Base-by-base conservation (phyloP, 2,329 filamentous ascomycete genomes). In the Scedosporium aurantiacum region DNA sequence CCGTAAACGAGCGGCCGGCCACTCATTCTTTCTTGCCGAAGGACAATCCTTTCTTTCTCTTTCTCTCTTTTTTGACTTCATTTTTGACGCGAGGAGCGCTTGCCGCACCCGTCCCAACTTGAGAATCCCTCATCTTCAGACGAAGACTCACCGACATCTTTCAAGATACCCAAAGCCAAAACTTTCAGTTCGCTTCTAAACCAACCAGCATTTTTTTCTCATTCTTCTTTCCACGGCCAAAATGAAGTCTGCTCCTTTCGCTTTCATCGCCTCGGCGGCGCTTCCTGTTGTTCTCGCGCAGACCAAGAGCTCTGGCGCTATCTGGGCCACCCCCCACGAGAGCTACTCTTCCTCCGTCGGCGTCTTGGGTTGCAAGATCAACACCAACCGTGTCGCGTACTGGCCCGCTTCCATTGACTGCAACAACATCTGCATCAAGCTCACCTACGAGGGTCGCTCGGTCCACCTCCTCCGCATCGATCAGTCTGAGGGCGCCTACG, bases 381-480 rank as follows among this genome's bases (percentile, higher is more conserved):
- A 85, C 72, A 83, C 78, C 64, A 79, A 85, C 75, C 81, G 81
- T 50, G 76, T 85, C 45, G 82, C 82, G 64, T 85, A 85, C 76
- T 85, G 81, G 80, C 83, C 83, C 5, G 68, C 67, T 25, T 68
- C 74, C 4, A 74, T 82, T 57, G 75, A 76, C 73, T 85, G 82
- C 74, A 73, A 78, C 72, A 76, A 80, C 68, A 75, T 85, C 66
- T 85, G 82, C 71, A 73, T 84, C 66, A 78, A 79, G 70, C 72
- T 85, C 63, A 76, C 73, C 62, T 72, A 79, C 69, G 72, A 69
- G 52, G 78, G 71, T 61, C 79, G 80, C 63, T 74, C 71, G 45
- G 70, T 86, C 62, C 76, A 83, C 66, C 80, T 90, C 60, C 77
- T 85, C 63, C 78, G 78, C 69, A 73, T 85, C 64, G 83, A 85